Evolutionary conservation across 768 basidiomycete species (phyloP), one percentile per base, ranked within the genome.

Genomic region (Tephrocybe sp.): DNA sequence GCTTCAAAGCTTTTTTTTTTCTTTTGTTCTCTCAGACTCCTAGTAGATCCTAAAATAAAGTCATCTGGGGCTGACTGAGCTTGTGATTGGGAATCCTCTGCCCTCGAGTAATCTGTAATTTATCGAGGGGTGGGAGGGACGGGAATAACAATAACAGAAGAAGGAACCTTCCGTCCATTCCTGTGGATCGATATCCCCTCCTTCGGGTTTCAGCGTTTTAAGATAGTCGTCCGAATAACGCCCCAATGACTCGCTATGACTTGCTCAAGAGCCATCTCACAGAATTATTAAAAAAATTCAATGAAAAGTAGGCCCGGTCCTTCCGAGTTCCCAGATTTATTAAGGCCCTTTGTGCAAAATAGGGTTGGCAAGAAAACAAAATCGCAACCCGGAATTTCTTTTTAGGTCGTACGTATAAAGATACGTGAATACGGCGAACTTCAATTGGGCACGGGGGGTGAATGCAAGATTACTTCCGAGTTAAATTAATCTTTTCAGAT

Each of bases 161-260:
- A 48, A 39, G 23, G 15, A 15, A 23, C 2, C 26, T 8, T 17
- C 17, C 14, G 15, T 38, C 37, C 25, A 39, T 24, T 37, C 15
- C 15, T 32, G 32, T 40, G 39, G 30, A 49, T 34, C 28, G 20
- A 32, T 9, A 17, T 25, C 14, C 25, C 14, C n/a, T 50, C 33
- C 20, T 36, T 48, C 12, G 41, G 38, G 30, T 36, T 28, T 36
- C 12, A 5, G 36, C 34, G 41, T 33, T 12, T 25, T 17, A 44
- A 49, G 43, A 41, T 40, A 42, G 23, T 14, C 3, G 47, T 14
- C 44, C 49, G 50, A 51, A 55, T 50, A 55, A 28, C 32, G n/a
- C 15, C 28, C 21, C 18, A 34, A 43, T 48, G 41, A 53, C 34
- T 20, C 26, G 20, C 26, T n/a, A 46, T 46, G 51, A 52, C 44